phyloP scores from a whole-genome alignment of 306 rosid species.

The Quercus dentata region DNA sequence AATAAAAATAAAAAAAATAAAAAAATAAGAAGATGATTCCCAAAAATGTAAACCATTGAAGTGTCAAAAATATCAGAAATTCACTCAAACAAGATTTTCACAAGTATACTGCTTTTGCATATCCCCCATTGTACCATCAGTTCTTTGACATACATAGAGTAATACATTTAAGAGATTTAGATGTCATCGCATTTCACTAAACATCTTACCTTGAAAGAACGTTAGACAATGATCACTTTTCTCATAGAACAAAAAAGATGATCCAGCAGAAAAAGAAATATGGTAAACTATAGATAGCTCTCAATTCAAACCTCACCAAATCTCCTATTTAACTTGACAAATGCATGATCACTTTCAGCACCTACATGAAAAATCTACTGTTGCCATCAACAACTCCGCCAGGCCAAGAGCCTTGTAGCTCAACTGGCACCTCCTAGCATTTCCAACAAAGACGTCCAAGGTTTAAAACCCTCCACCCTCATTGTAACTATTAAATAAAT shows the following conservation, averaged over 20 bases:
- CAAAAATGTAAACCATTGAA: neutral
- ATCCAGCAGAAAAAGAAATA: neutral
- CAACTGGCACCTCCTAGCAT: too few relatives aligned
- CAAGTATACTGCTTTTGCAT: neutral
- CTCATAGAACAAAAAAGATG: neutral
- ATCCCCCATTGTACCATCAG: neutral
- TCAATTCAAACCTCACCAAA: neutral
- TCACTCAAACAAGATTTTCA: neutral
- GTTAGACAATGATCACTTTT: neutral
- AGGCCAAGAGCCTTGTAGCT: too few relatives aligned
- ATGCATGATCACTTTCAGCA: neutral
- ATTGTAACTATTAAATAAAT: too few relatives aligned
- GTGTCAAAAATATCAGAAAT: neutral
- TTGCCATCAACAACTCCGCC: neutral
- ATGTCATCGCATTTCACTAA: neutral
- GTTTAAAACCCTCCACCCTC: too few relatives aligned
- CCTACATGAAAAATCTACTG: neutral
- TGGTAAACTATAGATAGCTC: neutral
- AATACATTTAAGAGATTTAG: neutral
- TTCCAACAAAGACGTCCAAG: too few relatives aligned
- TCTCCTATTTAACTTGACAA: neutral
- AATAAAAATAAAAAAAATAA: neutral
- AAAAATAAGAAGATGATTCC: neutral
- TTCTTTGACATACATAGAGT: neutral
- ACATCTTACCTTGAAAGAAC: neutral